A percentile compares a stretch with the other conserved stretches of the same genome.
phyloP scores from a whole-genome alignment of 495 filamentous ascomycete genomes.

The Mytilinidion resinicola region DNA sequence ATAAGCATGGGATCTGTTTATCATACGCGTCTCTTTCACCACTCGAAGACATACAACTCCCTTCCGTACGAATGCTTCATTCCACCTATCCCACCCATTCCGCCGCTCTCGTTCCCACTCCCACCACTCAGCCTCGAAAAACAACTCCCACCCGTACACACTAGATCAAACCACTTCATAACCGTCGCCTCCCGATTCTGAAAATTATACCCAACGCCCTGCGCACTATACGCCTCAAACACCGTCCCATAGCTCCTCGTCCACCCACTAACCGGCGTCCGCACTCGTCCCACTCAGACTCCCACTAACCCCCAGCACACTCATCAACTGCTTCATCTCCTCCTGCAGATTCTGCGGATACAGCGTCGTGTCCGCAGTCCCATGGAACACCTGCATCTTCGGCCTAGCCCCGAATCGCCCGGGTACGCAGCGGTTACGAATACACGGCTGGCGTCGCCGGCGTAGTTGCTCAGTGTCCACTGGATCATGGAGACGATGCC shows the following conservation, averaged over 20 bases:
- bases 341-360: slow-evolving; percentile 47
- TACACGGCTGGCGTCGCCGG: slow-evolving; percentile 42
- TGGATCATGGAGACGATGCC: slow-evolving; percentile 53
- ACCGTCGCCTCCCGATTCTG: slow-evolving; percentile 30
- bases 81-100: no score
- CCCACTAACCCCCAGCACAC: slow-evolving; percentile 38
- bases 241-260: slow-evolving; percentile 45
- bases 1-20: no score
- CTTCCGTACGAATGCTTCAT: no score
- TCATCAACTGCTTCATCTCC: slow-evolving; percentile 54
- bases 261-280: slow-evolving; percentile 38
- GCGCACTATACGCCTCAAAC: slow-evolving; percentile 43
- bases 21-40: no score
- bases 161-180: slow-evolving; percentile 27
- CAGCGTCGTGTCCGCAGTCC: slow-evolving; percentile 45
- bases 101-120: no score
- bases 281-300: slow-evolving; percentile 8
- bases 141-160: slow-evolving; percentile 8
- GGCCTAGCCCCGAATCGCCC: slow-evolving; percentile 50
- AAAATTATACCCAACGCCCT: slow-evolving; percentile 44
- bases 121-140: not conserved
- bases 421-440: slow-evolving; percentile 52
- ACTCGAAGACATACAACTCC: no score
- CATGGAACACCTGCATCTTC: slow-evolving; percentile 52
- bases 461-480: slow-evolving; percentile 46